Percentiles rank a stretch among this genome's conserved stretches.
These are phyloP conservation scores for Effrenium voratum DNA, from an alignment of 73 alveolate genomes.

Conservation along the genomic window DNA sequence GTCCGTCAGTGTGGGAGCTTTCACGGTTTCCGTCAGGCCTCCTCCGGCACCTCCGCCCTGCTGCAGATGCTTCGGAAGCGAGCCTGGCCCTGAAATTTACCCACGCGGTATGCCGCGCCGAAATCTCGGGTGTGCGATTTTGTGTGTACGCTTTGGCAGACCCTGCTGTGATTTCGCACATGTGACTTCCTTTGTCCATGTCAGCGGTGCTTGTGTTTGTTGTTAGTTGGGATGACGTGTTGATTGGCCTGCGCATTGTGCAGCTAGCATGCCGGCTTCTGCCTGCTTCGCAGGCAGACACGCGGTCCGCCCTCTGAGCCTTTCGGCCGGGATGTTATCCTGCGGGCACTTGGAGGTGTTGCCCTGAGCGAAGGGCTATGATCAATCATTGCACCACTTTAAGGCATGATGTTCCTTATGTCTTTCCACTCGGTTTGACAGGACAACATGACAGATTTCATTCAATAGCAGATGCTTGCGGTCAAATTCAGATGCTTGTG, in stretches of 20 bases:
- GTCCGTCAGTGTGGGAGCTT: no score
- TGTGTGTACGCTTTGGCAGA: neutral
- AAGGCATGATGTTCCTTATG: no score
- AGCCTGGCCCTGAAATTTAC: neutral
- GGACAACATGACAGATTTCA: no score
- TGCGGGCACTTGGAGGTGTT: no score
- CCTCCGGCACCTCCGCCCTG: slow-evolving; percentile 62
- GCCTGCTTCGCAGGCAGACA: no score
- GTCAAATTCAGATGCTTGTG: no score
- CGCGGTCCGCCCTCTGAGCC: no score
- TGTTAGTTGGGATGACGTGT: neutral
- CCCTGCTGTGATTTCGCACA: neutral
- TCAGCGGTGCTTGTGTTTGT: neutral
- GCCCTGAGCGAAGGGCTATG: no score
- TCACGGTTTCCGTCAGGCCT: neutral
- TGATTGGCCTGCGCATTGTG: neutral
- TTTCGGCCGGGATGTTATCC: no score
- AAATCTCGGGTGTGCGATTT: neutral
- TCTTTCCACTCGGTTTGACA: no score
- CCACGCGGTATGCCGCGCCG: neutral
- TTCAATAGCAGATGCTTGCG: no score
- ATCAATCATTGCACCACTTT: no score
- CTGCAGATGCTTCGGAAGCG: slow-evolving; percentile 71
- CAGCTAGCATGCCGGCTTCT: neutral
- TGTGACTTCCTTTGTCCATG: neutral